phyloP scores from a whole-genome alignment of 2,329 filamentous ascomycete genomes.

The Penicillium sp. region DNA sequence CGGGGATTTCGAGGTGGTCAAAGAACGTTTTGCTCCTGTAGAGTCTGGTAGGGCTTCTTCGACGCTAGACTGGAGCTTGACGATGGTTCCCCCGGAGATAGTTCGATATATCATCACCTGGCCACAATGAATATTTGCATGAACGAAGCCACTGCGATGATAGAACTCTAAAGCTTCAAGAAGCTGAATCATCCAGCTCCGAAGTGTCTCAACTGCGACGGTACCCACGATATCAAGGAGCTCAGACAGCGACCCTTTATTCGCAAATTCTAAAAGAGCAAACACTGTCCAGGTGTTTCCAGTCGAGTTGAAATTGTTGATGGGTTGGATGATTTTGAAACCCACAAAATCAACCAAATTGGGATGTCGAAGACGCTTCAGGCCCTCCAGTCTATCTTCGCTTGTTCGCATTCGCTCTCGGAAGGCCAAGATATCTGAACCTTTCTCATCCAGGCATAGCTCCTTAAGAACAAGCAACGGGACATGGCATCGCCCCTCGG shows the following conservation, averaged over 20 bases:
- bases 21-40: slow-evolving; percentile 40
- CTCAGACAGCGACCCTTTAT: slow-evolving; percentile 78
- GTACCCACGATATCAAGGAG: slow-evolving; percentile 74
- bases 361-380: slow-evolving; percentile 71
- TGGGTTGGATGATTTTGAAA: slow-evolving; percentile 67
- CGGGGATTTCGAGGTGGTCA: slow-evolving; percentile 65
- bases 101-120: slow-evolving; percentile 77
- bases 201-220: slow-evolving; percentile 70
- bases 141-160: slow-evolving; percentile 78
- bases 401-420: slow-evolving; percentile 74
- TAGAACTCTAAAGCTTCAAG: slow-evolving; percentile 85
- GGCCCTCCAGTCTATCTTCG: slow-evolving; percentile 70
- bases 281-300: slow-evolving; percentile 65
- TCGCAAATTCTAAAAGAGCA: slow-evolving; percentile 71
- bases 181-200: slow-evolving; percentile 87
- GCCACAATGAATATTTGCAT: slow-evolving; percentile 75
- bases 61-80: slow-evolving; percentile 53
- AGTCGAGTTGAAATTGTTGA: slow-evolving; percentile 40
- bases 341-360: slow-evolving; percentile 78
- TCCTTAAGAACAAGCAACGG: slow-evolving; percentile 71
- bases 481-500: slow-evolving; percentile 55
- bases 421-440: slow-evolving; percentile 60
- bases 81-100: slow-evolving; percentile 62
- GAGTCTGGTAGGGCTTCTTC: slow-evolving; percentile 52
- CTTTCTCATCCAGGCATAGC: slow-evolving; percentile 57